Percentiles rank a stretch among this genome's conserved stretches.
Evolutionary conservation across 169 alveolate genomes (phyloP).

Genomic region (Eimeria acervulina): DNA sequence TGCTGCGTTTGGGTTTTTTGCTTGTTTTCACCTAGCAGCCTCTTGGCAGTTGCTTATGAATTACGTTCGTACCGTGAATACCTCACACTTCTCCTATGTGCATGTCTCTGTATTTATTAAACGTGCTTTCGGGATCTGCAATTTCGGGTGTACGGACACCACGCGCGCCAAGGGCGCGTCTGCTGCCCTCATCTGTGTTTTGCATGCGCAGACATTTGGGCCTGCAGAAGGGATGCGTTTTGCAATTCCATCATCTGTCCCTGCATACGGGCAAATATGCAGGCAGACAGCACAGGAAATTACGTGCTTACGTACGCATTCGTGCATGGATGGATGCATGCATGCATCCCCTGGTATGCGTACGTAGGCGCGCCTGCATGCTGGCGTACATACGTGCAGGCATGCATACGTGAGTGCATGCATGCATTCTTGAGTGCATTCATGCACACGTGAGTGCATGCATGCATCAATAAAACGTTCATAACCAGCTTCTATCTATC

Average conservation of each 20-base stretch:
- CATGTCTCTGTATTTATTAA: neutral
- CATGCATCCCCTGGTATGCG: neutral
- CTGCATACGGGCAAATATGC: neutral
- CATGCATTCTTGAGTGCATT: neutral
- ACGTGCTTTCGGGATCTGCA: neutral
- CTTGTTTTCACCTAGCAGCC: constrained; percentile 27
- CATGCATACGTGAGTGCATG: neutral
- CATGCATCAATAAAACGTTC: neutral
- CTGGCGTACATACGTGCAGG: neutral
- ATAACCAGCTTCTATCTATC: neutral
- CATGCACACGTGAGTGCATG: neutral
- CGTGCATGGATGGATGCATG: neutral
- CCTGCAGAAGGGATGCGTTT: constrained; percentile 20
- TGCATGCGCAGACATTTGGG: neutral
- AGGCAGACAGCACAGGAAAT: neutral
- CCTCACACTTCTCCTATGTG: neutral
- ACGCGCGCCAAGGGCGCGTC: constrained; percentile 14
- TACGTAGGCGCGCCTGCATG: neutral
- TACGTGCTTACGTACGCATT: neutral
- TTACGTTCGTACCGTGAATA: neutral
- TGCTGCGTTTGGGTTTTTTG: neutral
- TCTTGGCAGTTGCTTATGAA: constrained; percentile 20
- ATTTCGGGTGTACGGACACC: constrained; percentile 43
- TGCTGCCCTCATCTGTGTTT: neutral
- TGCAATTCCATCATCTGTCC: neutral